Evolutionary conservation across 2,329 filamentous ascomycete genomes (phyloP), one percentile per base, ranked within the genome.

Genomic region (Ceratocystis cacaofunesta): DNA sequence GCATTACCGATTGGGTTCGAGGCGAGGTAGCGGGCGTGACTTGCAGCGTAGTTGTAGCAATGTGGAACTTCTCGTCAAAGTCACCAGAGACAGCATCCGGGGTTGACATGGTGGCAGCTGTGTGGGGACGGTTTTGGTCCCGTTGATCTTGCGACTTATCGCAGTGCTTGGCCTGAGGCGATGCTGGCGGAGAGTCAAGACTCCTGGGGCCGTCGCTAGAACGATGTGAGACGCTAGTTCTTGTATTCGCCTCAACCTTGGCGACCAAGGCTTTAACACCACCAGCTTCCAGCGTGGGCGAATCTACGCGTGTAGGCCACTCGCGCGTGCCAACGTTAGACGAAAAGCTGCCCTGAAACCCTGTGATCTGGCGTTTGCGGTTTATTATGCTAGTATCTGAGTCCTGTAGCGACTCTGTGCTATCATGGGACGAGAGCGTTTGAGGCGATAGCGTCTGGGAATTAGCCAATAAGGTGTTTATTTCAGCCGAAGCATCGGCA

Each of bases 341-440:
- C 15, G 66, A 68, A 52, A 68, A 68, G 43, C 66, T 68, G 36
- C 63, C 63, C 25, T 60, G 63, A 58, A 68, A 68, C 5, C 66
- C 66, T 5, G 63, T 63, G 30, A 65, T 61, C 41, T 68, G 63
- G 52, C 66, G 66, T 32, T 64, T 64, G 52, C 66, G 66, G 64
- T 63, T 52, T 44, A 68, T 64, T 46, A 68, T 68, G 44, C 66
- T 65, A 22, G 32, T 43, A 25, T 50, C 41, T 55, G 46, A 57
- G 62, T 55, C 44, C 7, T 32, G 28, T n/a, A 41, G 30, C 12
- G 64, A 57, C n/a, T 57, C 28, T 44, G 57, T 43, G 19, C 36
- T 32, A 30, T 48, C 28, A 28, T 48, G 30, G 46, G 60, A 62
- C 15, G 46, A 50, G 10, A 17, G 44, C 46, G 52, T 48, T 25